Evolutionary conservation across 768 basidiomycete genomes (phyloP), one percentile per base, ranked within the genome.

Genomic region (Panaeolus papilionaceus): DNA sequence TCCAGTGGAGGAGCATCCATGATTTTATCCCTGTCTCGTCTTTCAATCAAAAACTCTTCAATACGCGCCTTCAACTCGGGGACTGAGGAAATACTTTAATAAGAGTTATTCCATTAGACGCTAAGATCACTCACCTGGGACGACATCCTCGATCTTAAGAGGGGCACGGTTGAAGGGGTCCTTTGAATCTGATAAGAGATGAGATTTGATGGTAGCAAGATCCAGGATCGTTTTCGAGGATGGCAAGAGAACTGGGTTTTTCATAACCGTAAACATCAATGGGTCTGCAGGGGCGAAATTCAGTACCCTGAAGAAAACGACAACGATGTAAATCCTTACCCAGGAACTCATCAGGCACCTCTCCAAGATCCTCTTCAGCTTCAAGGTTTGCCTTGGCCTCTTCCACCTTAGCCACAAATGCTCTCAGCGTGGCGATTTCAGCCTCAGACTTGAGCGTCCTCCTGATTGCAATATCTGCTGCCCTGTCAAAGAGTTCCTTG

Each of bases 101-200:
- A 49, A 39, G n/a, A 70, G 20, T 20, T 37, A 20, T 45, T 23
- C 4, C 40, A 9, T 61, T 45, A 62, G 62, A 33, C 12, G 8
- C 61, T n/a, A 66, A 49, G 23, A 51, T 6, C 8, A 79, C 89
- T 71, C 72, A 95, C 96, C 79, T 33, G 94, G 87, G 67, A 89
- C 76, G 14, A 96, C 90, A 11, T 96, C 92, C 65, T 92, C 92
- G 69, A 96, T 88, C 10, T 82, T 78, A 33, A 98, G 82, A 1
- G 97, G 94, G 39, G 84, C 81, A 37, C 98, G 91, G 78, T 98
- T 99, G 86, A 99, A 99, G 0, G 98, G 98, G 78, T 99, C 98
- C 64, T 89, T 93, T 18, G 90, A 79, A 73, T 98, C 96, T 0
- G 95, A 97, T 20, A 99, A 82, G 40, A 98, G 81, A 77, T 98